phyloP scores from a whole-genome alignment of 495 filamentous ascomycete genomes.

The Cenococcum geophilum region DNA sequence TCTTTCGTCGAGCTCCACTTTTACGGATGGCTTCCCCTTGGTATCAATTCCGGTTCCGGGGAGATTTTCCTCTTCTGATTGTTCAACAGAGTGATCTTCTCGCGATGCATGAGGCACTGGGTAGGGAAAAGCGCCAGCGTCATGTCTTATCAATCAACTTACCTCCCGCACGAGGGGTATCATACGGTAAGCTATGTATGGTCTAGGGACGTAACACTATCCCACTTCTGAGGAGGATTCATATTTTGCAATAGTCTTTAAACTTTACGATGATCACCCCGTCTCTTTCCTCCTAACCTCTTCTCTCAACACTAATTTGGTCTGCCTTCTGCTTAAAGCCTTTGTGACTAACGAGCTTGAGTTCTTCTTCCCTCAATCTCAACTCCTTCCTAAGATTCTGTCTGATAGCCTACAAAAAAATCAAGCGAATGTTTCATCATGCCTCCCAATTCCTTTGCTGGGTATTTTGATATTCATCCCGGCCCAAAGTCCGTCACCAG shows the following conservation, averaged over 20 bases:
- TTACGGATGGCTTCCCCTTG: not conserved
- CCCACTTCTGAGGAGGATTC: not conserved
- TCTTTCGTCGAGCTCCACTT: not conserved
- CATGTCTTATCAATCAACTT: slow-evolving; percentile 1
- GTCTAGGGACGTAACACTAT: too few relatives aligned
- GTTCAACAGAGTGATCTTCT: too few relatives aligned
- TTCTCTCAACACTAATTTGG: too few relatives aligned
- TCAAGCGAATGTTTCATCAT: slow-evolving; percentile 7
- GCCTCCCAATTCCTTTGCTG: slow-evolving; percentile 15
- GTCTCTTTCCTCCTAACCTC: too few relatives aligned
- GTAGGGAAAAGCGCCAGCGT: not conserved
- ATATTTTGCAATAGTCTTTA: not conserved
- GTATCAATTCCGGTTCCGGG: not conserved
- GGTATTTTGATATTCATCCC: slow-evolving; percentile 25
- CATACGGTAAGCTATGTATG: too few relatives aligned
- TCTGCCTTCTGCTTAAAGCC: too few relatives aligned
- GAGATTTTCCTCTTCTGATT: not conserved
- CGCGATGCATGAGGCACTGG: too few relatives aligned
- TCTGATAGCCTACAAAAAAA: not conserved
- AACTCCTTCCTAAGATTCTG: not conserved
- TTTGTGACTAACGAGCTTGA: not conserved
- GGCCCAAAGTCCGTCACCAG: slow-evolving; percentile 6
- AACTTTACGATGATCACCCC: too few relatives aligned
- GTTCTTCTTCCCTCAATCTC: not conserved
- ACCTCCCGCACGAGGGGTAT: too few relatives aligned